Base-by-base conservation (phyloP, 2,329 filamentous ascomycete species). In the Blastomyces emzantsi region DNA sequence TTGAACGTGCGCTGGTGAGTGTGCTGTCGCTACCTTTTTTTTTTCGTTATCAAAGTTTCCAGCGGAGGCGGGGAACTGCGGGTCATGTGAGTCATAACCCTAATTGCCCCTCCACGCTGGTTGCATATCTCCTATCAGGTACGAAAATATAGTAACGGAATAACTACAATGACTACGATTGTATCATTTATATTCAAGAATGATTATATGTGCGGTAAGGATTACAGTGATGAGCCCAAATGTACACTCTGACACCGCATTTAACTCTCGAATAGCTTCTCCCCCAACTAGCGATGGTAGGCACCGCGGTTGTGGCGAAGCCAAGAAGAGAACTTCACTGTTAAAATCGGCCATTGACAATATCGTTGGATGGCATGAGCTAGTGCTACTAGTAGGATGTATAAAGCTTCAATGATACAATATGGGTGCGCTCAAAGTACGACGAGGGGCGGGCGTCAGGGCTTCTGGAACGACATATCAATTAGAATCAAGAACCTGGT, bases 61-160 rank as follows among this genome's bases (percentile, higher is more conserved):
- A 43, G 11, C 33, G 33, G 36, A 58, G 55, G 41, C 43, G 58
- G 41, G 58, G 58, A 36, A 17, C 47, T n/a, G 15, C 28, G 25
- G 17, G 58, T 60, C 58, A 60, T 60, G 58, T 60, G 58, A 60
- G 28, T 51, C 58, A 36, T 36, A 49, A 49, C 43, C 58, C 43
- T 36, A 60, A 60, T 49, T 28, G 28, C 33, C 41, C 58, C 58
- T 43, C 15, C 17, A 43, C 17, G 9, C 22, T 9, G 30, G 4
- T 15, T 25, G 22, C 22, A 13, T 25, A 33, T 13, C 22, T 4
- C 22, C 3, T 5, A 52, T 28, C 13, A 52, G 3, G 11, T 25
- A 51, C n/a, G 13, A 52, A 52, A 30, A 15, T 8, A 49, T 11
- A 2, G 6, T 15, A 51, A 28, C 25, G 25, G 49, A 30, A 15